A percentile compares a stretch with the other conserved stretches of the same genome.
Evolutionary conservation across 2,329 filamentous ascomycete genomes (phyloP).

Genomic region (Ceratocystis alfenasii): DNA sequence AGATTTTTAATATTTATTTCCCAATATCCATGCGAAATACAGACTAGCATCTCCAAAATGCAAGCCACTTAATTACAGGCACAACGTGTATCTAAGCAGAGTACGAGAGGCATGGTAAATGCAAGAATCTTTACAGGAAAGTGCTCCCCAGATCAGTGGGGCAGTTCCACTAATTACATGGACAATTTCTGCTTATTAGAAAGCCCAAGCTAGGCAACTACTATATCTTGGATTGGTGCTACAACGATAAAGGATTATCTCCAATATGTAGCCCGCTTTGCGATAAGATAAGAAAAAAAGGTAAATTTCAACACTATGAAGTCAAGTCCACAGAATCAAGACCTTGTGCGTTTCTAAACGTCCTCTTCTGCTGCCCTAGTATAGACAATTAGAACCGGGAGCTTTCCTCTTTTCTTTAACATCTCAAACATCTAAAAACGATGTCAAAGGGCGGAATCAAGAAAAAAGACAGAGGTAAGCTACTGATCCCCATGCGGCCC

Average conservation of each 20-base stretch:
- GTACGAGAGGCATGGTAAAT: background rate
- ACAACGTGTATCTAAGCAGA: background rate
- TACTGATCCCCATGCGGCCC: background rate
- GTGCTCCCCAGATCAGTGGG: background rate
- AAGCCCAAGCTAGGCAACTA: background rate
- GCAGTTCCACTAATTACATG: background rate
- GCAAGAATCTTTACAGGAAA: no score
- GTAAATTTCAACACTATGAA: slow-evolving; percentile 2
- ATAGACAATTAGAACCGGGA: background rate
- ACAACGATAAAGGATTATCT: background rate
- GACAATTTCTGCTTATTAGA: slow-evolving; percentile 4
- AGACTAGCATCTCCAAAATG: no score
- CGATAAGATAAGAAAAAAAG: slow-evolving; percentile 20
- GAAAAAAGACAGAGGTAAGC: slow-evolving; percentile 21
- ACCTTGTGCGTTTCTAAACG: background rate
- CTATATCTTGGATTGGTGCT: background rate
- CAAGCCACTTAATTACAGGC: no score
- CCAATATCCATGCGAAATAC: no score
- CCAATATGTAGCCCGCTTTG: slow-evolving; percentile 1
- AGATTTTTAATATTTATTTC: no score
- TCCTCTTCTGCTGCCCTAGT: background rate
- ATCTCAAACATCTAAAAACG: background rate
- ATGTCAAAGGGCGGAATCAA: slow-evolving; percentile 23
- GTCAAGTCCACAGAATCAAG: background rate
- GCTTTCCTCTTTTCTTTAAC: background rate